These are phyloP conservation scores for Malassezia japonica DNA, from an alignment of 1,284 basidiomycete species.

Conservation along the genomic window DNA sequence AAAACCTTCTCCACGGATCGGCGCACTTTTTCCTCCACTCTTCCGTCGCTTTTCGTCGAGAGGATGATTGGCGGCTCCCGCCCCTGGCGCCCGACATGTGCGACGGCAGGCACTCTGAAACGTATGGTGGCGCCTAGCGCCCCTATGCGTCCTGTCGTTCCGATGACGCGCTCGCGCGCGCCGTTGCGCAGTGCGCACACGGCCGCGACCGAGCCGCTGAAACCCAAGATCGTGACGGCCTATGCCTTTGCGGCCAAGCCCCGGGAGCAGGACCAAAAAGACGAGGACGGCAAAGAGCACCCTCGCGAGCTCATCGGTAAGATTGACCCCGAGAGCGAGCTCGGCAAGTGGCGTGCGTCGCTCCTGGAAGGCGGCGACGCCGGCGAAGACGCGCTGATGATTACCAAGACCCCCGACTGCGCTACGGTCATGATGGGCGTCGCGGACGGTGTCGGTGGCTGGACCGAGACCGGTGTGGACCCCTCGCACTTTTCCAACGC, in stretches of 20 bases:
- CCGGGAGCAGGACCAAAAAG: conserved; percentile 21
- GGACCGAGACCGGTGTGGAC: conserved; percentile 68
- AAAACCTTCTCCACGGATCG: not conserved
- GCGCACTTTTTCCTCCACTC: too few relatives aligned
- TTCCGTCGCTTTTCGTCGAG: not conserved
- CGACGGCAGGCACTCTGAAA: conserved; percentile 13
- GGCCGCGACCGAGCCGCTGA: conserved; percentile 2
- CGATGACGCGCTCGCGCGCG: not conserved
- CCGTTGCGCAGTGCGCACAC: conserved; percentile 4
- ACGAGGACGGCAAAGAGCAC: conserved; percentile 2
- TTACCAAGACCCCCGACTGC: conserved; percentile 56
- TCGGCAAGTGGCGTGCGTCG: conserved; percentile 63
- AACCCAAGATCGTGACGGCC: conserved; percentile 57
- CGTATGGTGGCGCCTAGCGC: conserved; percentile 14
- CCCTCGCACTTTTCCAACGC: conserved; percentile 65
- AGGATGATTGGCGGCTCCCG: conserved; percentile 12
- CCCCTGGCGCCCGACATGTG: conserved; percentile 12
- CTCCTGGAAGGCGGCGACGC: conserved; percentile 53
- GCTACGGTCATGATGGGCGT: conserved; percentile 67
- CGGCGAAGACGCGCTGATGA: conserved; percentile 51
- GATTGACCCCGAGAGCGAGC: conserved; percentile 53
- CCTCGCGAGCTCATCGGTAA: conserved; percentile 56
- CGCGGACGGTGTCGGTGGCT: conserved; percentile 64
- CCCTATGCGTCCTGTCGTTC: not conserved
- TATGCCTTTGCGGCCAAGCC: conserved; percentile 71